Evolutionary conservation across 2,329 filamentous ascomycete genomes (phyloP).

Genomic region (Diplodia mutila): DNA sequence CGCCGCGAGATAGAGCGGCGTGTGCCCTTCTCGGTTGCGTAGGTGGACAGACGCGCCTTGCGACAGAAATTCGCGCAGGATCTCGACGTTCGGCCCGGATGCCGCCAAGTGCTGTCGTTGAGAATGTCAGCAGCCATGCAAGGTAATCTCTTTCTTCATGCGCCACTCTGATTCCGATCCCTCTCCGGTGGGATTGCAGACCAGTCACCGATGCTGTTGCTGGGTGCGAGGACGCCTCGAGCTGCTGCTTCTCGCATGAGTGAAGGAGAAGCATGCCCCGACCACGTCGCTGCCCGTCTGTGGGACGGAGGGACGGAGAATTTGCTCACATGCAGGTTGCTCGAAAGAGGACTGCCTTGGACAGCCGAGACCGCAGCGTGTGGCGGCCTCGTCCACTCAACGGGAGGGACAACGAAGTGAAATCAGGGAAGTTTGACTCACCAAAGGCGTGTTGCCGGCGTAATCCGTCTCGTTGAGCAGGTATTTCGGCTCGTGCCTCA

Average conservation of each 20-base stretch:
- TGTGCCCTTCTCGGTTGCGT: slow-evolving; percentile 61
- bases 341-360: not conserved
- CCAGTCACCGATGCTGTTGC: slow-evolving; percentile 4
- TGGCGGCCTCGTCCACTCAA: not conserved
- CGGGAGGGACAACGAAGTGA: not conserved
- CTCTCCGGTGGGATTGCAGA: not conserved
- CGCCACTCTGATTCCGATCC: not conserved
- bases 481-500: slow-evolving; percentile 67
- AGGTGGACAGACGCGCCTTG: slow-evolving; percentile 63
- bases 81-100: slow-evolving; percentile 57
- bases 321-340: not conserved
- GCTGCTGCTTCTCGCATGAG: slow-evolving; percentile 2
- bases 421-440: slow-evolving; percentile 38
- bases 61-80: slow-evolving; percentile 59
- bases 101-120: slow-evolving; percentile 59
- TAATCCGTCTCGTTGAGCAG: slow-evolving; percentile 79
- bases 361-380: not conserved
- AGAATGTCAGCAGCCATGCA: slow-evolving; percentile 23
- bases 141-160: slow-evolving; percentile 21
- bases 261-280: slow-evolving; percentile 4
- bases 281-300: not conserved
- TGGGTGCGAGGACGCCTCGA: slow-evolving; percentile 1
- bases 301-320: not conserved
- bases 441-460: slow-evolving; percentile 71
- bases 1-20: slow-evolving; percentile 63